These are phyloP conservation scores for Thielaviopsis euricoi DNA, from an alignment of 2,329 filamentous ascomycete genomes.

Conservation along the genomic window DNA sequence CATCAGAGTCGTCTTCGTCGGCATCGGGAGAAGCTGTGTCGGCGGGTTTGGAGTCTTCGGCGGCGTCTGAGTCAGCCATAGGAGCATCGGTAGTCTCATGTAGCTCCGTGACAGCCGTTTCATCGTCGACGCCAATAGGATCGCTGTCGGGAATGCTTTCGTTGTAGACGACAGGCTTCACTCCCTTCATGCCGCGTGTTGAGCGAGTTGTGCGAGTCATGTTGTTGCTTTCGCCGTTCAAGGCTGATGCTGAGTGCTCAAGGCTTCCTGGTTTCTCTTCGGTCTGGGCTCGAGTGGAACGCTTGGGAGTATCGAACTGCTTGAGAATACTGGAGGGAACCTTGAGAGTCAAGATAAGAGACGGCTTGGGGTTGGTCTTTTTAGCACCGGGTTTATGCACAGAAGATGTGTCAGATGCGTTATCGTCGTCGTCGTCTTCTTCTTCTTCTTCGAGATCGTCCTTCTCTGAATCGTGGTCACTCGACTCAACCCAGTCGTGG, in stretches of 20 bases:
- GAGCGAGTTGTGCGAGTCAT: constrained; percentile 23
- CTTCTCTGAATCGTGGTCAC: constrained; percentile 6
- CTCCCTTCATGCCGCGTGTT: constrained; percentile 33
- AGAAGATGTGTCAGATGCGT: neutral
- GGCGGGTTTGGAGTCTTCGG: constrained; percentile 15
- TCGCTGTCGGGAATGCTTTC: constrained; percentile 11
- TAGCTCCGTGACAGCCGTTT: constrained; percentile 13
- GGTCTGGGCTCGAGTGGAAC: constrained; percentile 35
- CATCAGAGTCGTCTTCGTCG: neutral
- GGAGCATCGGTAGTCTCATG: constrained; percentile 19
- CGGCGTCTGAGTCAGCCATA: constrained; percentile 15
- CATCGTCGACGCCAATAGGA: constrained; percentile 12
- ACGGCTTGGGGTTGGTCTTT: neutral
- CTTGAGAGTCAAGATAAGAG: constrained; percentile 29
- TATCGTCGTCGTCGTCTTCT: constrained; percentile 19
- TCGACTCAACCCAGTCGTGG: constrained; percentile 10
- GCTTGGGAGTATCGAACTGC: constrained; percentile 21
- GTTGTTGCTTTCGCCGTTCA: constrained; percentile 15
- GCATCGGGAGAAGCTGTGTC: constrained; percentile 14
- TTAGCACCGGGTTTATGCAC: neutral
- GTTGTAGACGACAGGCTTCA: constrained; percentile 20
- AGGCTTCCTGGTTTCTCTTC: constrained; percentile 38
- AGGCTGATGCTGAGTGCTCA: constrained; percentile 31
- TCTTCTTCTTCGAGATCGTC: constrained; percentile 27
- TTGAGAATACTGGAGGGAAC: constrained; percentile 17